phyloP scores from a whole-genome alignment of 208 protist genomes.

The Kentomonas sorsogonicus region DNA sequence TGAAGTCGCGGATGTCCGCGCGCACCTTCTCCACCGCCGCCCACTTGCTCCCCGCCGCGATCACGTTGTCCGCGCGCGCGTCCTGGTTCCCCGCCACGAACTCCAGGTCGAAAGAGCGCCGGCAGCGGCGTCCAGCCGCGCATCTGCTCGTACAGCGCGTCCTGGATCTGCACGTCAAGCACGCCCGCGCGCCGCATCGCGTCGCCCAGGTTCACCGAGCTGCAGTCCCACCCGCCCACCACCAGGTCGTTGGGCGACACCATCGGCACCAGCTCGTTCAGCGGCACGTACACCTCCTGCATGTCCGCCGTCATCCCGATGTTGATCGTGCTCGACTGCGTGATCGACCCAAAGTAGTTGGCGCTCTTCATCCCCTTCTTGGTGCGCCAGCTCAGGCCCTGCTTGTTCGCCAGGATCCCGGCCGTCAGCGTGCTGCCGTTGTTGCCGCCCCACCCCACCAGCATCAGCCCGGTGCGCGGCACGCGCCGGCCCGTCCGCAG shows the following conservation, averaged over 20 bases:
- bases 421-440: slow-evolving; percentile 98
- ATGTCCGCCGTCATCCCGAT: slow-evolving; percentile 88
- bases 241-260: slow-evolving; percentile 96
- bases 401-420: slow-evolving; percentile 95
- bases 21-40: slow-evolving; percentile 94
- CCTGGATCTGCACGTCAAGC: slow-evolving; percentile 92
- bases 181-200: slow-evolving; percentile 95
- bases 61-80: slow-evolving; percentile 96
- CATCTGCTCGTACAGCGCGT: slow-evolving; percentile 80
- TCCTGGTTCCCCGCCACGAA: slow-evolving; percentile 98
- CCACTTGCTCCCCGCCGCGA: slow-evolving; percentile 81
- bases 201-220: slow-evolving; percentile 87
- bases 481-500: slow-evolving; percentile 91
- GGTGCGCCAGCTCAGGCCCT: slow-evolving; percentile 91
- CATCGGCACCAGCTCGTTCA: slow-evolving; percentile 95
- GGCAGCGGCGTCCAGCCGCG: slow-evolving; percentile 90
- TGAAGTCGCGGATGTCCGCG: slow-evolving; percentile 92
- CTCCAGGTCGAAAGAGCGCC: slow-evolving; percentile 94
- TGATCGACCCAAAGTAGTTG: slow-evolving; percentile 98
- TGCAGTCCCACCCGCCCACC: slow-evolving; percentile 98
- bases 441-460: slow-evolving; percentile 98
- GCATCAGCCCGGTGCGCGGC: slow-evolving; percentile 88
- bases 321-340: slow-evolving; percentile 94
- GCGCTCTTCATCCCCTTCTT: slow-evolving; percentile 85
- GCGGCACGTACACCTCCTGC: slow-evolving; percentile 90